Evolutionary conservation across 345 rosid species (phyloP), one percentile per base, ranked within the genome.

Genomic region (Barbarea vulgaris): DNA sequence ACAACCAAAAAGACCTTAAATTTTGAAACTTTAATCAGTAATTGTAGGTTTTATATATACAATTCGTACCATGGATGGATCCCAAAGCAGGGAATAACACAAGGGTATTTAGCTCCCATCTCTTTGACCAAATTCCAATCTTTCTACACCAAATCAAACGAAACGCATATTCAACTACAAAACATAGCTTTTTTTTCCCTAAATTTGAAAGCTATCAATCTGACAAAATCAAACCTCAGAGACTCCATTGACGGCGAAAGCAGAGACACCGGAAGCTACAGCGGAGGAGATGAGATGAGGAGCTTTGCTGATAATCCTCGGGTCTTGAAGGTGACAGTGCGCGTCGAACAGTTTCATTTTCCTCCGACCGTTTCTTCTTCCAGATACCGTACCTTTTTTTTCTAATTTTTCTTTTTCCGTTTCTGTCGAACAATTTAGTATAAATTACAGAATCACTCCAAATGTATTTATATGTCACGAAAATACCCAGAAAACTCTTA

Each of bases 311-410:
- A 84, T 41, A 46, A 95, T 85, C 81, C 90, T 86, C n/a, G 97
- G 90, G 82, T 95, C 99, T 77, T 92, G 99, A 14, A 95, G 89
- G 81, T 95, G 99, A 84, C 97, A 95, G 86, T 95, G 99, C 19
- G 87, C 92, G 50, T 95, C 97, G 62, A 95, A 95, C 69, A 95
- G 74, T 74, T 87, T 90, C 85, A 91, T 86, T 44, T 27, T 60
- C 54, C 17, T 57, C 71, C 14, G 44, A 52, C 65, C 57, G 64
- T 33, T 46, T 44, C 50, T 64, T 7, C 60, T 60, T 36, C 56
- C 57, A 55, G 61, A 51, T 48, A 21, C 17, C 13, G 24, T 60
- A 30, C 47, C 33, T 46, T 22, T 59, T 1, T 15, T 5, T 4
- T 24, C 30, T 22, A 47, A 1, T 15, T 5, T 4, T 24, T 6